A percentile compares a stretch with the other conserved stretches of the same genome.
phyloP scores from a whole-genome alignment of 768 basidiomycete genomes.

The Lentinula guzmanii region DNA sequence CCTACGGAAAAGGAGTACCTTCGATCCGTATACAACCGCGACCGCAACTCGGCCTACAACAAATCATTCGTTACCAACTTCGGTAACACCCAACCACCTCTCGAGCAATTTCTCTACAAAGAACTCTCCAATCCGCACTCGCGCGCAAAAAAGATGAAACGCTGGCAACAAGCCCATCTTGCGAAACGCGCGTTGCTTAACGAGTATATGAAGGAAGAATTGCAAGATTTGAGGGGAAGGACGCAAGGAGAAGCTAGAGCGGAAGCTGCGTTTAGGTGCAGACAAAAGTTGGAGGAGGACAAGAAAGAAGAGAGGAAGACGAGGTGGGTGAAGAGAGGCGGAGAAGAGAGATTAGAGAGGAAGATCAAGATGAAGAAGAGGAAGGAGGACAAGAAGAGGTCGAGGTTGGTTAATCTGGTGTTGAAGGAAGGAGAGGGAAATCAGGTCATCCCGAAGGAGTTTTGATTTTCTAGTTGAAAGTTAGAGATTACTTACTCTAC shows the following conservation, averaged over 20 bases:
- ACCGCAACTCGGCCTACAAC: conserved; percentile 19
- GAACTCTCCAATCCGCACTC: conserved; percentile 82
- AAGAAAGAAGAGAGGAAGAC: conserved; percentile 56
- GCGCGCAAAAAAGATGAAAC: conserved; percentile 72
- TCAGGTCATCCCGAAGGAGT: conserved; percentile 45
- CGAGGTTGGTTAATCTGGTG: conserved; percentile 48
- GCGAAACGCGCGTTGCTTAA: conserved; percentile 45
- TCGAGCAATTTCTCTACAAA: conserved; percentile 58
- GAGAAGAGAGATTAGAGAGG: conserved; percentile 45
- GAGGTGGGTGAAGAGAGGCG: conserved; percentile 44
- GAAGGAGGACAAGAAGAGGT: conserved; percentile 46
- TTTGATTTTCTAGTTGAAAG: not conserved
- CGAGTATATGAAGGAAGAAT: conserved; percentile 47
- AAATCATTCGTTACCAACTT: conserved; percentile 28
- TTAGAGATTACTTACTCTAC: not conserved
- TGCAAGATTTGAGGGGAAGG: conserved; percentile 54
- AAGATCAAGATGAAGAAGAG: conserved; percentile 42
- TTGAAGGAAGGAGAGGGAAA: conserved; percentile 46
- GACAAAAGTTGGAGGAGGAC: conserved; percentile 51
- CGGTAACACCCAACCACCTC: conserved; percentile 47
- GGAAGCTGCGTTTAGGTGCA: conserved; percentile 74
- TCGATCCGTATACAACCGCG: conserved; percentile 45
- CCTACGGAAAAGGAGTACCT: conserved; percentile 53
- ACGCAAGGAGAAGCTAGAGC: conserved; percentile 57
- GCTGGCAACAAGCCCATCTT: conserved; percentile 59